Conservation (phyloP, 2,329 filamentous ascomycete species). For the Neopestalotiopsis sp. region DNA sequence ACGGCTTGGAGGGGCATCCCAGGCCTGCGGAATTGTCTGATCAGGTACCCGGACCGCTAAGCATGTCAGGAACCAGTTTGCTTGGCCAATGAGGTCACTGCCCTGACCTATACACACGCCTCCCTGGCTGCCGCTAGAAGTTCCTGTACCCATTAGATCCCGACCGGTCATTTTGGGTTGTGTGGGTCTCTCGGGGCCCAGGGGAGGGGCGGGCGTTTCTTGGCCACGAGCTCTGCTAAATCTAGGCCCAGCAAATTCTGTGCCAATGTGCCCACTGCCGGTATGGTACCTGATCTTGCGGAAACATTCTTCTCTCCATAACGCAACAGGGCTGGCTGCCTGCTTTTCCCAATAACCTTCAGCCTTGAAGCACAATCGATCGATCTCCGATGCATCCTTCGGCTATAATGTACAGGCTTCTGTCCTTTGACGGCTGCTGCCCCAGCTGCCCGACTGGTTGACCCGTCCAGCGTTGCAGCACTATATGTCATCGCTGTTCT, state of each 20-base stretch:
- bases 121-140: conserved; percentile 19
- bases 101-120: conserved; percentile 24
- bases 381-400: neutral
- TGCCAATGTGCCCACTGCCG: neutral
- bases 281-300: neutral
- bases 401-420: neutral
- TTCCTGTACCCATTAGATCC: conserved; percentile 9
- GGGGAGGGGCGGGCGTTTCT: conserved; percentile 2
- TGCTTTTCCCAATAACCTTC: neutral
- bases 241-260: neutral
- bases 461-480: neutral
- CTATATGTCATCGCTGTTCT: neutral
- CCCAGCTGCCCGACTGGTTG: neutral
- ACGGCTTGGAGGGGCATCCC: neutral
- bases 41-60: conserved; percentile 47
- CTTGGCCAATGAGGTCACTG: conserved; percentile 37
- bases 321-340: neutral
- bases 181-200: conserved; percentile 1
- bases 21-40: conserved; percentile 26
- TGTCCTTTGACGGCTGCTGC: neutral
- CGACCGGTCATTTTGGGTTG: conserved; percentile 1
- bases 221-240: neutral
- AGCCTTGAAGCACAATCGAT: conserved; percentile 4
- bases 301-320: neutral
- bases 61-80: conserved; percentile 20